A percentile compares a stretch with the other conserved stretches of the same genome.
Evolutionary conservation across 768 basidiomycete species (phyloP).

Genomic region (Pleurotus cornucopiae): DNA sequence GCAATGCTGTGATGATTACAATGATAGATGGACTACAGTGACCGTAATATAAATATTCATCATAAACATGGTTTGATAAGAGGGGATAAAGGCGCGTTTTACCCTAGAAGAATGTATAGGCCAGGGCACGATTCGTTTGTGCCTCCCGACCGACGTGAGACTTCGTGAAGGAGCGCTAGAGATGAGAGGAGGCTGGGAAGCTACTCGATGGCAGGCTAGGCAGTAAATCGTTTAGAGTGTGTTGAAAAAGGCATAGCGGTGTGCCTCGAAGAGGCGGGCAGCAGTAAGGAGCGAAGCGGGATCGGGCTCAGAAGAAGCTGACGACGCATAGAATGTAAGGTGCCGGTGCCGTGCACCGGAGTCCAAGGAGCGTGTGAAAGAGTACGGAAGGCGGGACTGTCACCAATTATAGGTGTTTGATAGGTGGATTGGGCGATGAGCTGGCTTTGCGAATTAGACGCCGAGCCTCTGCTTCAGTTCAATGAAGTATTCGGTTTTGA

Average conservation of each 20-base stretch:
- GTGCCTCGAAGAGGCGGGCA: background rate
- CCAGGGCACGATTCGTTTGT: background rate
- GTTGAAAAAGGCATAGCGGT: background rate
- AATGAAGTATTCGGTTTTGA: constrained; percentile 50
- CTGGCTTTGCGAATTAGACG: constrained; percentile 31
- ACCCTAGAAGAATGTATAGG: constrained; percentile 2
- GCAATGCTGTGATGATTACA: background rate
- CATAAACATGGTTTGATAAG: constrained; percentile 2
- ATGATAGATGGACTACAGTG: background rate
- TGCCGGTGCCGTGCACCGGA: background rate
- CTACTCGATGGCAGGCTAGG: background rate
- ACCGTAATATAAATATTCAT: background rate
- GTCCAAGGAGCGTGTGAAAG: too few species aligned
- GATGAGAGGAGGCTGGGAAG: background rate
- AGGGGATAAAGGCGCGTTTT: background rate
- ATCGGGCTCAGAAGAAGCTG: background rate
- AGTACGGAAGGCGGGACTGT: background rate
- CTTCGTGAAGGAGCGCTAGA: background rate
- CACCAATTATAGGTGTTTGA: constrained; percentile 2
- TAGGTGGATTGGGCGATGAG: constrained; percentile 8
- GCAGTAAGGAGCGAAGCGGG: background rate
- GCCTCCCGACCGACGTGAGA: background rate
- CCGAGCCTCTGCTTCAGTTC: constrained; percentile 49
- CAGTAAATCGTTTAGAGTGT: background rate
- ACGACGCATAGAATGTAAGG: background rate